Evolutionary conservation across 2,329 filamentous ascomycete genomes (phyloP), one percentile per base, ranked within the genome.

Genomic region (Ceratocystis cubensis): DNA sequence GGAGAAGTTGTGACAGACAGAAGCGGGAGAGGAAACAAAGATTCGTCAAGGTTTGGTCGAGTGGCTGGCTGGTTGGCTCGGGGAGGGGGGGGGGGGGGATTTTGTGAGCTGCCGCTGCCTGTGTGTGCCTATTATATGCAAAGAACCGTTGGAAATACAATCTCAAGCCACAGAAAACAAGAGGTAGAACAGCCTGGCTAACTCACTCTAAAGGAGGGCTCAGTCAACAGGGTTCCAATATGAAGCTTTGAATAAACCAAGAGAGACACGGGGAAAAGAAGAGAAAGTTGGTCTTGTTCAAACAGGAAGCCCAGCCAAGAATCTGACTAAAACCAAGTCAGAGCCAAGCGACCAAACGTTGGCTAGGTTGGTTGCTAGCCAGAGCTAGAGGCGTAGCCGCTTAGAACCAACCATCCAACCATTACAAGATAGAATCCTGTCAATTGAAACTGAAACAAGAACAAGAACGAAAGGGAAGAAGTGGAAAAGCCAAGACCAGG

Each of bases 381-480:
- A 30, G 5, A 57, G 53, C 53, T 5, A 57, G 53, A 37, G 8
- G 8, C 33, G 10, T 37, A 37, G 33, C 33, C 33, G 33, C 33
- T 37, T 37, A 13, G 33, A 37, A 1, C 8, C 8, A 37, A 3
- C 28, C 25, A 57, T 57, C 33, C 33, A 37, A 10, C 53, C 25
- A 57, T 57, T 57, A 57, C 28, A 57, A 57, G 25, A 57, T 57
- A 2, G 53, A 57, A 57, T 59, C 53, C 53, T 53, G 25, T 41
- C 33, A 33, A 61, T 33, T 10, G 57, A 61, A 37, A 61, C 28
- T 25, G 59, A 62, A 62, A 62, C 33, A 45, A 25, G 44, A 62
- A n/a, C 13, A 59, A 62, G 22, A 15, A 7, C n/a, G n/a, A 25
- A 62, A 62, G 41, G 37, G 41, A 44, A 22, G 57, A 62, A 44